These are phyloP conservation scores for Pseudonitzschia pungens DNA, from an alignment of 108 stramenopile genomes.

Conservation along the genomic window DNA sequence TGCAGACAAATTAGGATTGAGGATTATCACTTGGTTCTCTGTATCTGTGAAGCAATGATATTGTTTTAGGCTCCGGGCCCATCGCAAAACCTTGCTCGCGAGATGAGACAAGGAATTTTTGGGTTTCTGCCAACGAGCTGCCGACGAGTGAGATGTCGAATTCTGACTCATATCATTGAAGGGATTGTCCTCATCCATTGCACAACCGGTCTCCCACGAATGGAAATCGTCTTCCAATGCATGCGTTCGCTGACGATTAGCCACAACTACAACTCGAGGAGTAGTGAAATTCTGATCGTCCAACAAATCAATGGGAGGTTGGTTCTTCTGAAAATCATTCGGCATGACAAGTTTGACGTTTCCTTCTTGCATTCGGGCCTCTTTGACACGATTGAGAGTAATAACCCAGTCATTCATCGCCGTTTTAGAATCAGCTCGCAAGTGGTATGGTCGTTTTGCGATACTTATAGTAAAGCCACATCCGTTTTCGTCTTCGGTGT, in stretches of 20 bases:
- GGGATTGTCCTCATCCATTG: constrained; percentile 16
- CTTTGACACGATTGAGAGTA: constrained; percentile 76
- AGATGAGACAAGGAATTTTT: constrained; percentile 31
- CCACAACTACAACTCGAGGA: constrained; percentile 55
- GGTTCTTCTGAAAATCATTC: constrained; percentile 12
- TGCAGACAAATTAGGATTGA: background rate
- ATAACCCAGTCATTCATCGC: constrained; percentile 87
- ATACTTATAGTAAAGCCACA: constrained; percentile 82
- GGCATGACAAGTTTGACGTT: constrained; percentile 67
- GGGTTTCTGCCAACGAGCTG: constrained; percentile 63
- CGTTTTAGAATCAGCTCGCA: constrained; percentile 72
- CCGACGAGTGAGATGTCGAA: constrained; percentile 4
- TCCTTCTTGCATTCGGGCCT: constrained; percentile 79
- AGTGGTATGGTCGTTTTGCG: constrained; percentile 66
- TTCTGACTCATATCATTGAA: background rate
- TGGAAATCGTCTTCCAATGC: constrained; percentile 48
- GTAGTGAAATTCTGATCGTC: constrained; percentile 28
- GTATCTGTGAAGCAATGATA: constrained; percentile 21
- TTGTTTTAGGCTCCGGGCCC: constrained; percentile 50
- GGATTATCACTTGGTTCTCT: constrained; percentile 1
- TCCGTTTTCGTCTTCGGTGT: constrained; percentile 56
- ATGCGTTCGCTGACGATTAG: constrained; percentile 54
- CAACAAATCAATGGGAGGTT: constrained; percentile 37
- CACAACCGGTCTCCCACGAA: constrained; percentile 28
- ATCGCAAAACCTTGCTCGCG: constrained; percentile 39